phyloP scores from a whole-genome alignment of 176 grass and related monocot species.

The Cenchrus fungigraminus region DNA sequence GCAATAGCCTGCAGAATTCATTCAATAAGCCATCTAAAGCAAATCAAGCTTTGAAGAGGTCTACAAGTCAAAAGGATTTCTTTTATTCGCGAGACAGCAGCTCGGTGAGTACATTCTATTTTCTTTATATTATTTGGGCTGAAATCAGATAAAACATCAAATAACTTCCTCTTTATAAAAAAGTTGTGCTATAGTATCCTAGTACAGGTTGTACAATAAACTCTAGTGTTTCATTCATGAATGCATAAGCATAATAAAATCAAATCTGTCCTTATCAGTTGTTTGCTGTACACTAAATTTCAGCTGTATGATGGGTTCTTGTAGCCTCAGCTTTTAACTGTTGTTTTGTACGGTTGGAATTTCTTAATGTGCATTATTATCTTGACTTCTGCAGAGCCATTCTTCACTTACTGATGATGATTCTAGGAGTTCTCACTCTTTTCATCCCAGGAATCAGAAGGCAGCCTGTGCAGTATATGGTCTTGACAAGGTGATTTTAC shows the following conservation, averaged over 20 bases:
- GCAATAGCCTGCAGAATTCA: slow-evolving; percentile 39
- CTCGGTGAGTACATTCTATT: slow-evolving; percentile 61
- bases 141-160: neutral
- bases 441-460: slow-evolving; percentile 53
- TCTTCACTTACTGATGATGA: slow-evolving; percentile 99
- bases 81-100: slow-evolving; percentile 67
- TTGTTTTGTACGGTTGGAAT: slow-evolving; percentile 1
- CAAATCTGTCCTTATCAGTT: neutral
- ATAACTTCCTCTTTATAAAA: neutral
- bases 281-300: neutral
- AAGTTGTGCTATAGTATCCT: neutral
- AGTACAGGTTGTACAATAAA: neutral
- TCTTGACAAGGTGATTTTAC: slow-evolving; percentile 61
- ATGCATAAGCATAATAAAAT: neutral
- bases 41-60: slow-evolving; percentile 56
- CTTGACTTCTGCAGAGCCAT: slow-evolving; percentile 61
- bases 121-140: slow-evolving; percentile 11
- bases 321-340: neutral
- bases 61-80: slow-evolving; percentile 80
- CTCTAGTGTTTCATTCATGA: neutral
- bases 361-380: slow-evolving; percentile 23
- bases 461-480: slow-evolving; percentile 50
- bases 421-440: slow-evolving; percentile 54
- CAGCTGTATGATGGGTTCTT: neutral
- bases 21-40: slow-evolving; percentile 61